Percentiles rank a stretch among this genome's conserved stretches.
phyloP scores from a whole-genome alignment of 2,329 filamentous ascomycete species.

The Botrytis elliptica region DNA sequence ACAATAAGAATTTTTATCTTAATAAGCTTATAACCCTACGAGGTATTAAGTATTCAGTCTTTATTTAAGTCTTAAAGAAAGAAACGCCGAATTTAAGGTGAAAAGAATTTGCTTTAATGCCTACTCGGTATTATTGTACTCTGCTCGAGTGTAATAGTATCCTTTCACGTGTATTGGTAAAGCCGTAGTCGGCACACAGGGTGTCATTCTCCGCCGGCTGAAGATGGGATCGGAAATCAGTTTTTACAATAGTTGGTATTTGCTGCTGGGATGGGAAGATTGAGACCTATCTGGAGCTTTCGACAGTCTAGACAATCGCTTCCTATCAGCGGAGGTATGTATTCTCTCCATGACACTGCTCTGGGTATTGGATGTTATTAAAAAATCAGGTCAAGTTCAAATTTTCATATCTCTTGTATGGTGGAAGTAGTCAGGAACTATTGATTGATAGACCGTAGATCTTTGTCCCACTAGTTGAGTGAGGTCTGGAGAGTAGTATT shows the following conservation, averaged over 20 bases:
- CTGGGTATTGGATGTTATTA: not conserved
- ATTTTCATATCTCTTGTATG: not conserved
- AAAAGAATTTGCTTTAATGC: not conserved
- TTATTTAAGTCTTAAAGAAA: not conserved
- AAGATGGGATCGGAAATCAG: not conserved
- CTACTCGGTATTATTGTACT: not conserved
- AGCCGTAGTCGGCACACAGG: not conserved
- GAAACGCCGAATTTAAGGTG: not conserved
- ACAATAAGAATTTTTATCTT: not conserved
- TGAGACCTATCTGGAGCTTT: not conserved
- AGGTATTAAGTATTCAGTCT: not conserved
- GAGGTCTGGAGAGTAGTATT: not conserved
- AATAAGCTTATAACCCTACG: not conserved
- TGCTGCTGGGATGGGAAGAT: not conserved
- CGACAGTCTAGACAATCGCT: not conserved
- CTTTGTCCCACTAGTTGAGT: not conserved
- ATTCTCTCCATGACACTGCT: not conserved
- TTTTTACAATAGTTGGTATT: not conserved
- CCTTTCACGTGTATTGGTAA: not conserved
- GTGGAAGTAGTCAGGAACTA: not conserved
- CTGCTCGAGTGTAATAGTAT: not conserved
- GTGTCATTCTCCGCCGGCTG: not conserved
- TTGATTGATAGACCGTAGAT: not conserved
- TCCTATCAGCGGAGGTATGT: not conserved
- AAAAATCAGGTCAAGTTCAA: not conserved